phyloP scores from a whole-genome alignment of 2,329 filamentous ascomycete genomes.

The Stagonosporopsis chrysanthemi region DNA sequence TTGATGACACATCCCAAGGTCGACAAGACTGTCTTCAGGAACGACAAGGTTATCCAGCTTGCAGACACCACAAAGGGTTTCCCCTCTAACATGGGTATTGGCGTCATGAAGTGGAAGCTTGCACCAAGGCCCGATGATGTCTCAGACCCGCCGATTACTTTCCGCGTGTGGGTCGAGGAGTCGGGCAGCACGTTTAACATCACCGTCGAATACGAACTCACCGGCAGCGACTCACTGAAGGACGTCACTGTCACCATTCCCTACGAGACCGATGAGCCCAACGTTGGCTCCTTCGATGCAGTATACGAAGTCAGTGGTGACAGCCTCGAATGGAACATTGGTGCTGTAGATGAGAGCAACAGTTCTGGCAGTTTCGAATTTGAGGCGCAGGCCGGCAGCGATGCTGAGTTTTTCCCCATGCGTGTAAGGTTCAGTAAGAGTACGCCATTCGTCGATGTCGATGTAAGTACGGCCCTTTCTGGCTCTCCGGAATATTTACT shows the following conservation, averaged over 20 bases:
- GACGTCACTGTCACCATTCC: slow-evolving; percentile 91
- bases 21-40: slow-evolving; percentile 86
- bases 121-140: slow-evolving; percentile 81
- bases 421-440: slow-evolving; percentile 86
- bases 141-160: slow-evolving; percentile 86
- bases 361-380: slow-evolving; percentile 91
- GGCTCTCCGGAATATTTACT: slow-evolving; percentile 7
- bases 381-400: slow-evolving; percentile 84
- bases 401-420: slow-evolving; percentile 99
- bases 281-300: slow-evolving; percentile 91
- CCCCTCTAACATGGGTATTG: slow-evolving; percentile 91
- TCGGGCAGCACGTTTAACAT: slow-evolving; percentile 83
- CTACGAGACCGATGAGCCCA: slow-evolving; percentile 82
- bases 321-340: slow-evolving; percentile 92
- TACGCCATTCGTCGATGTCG: slow-evolving; percentile 87
- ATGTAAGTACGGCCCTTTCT: slow-evolving; percentile 70
- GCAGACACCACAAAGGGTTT: slow-evolving; percentile 88
- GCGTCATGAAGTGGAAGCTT: slow-evolving; percentile 91
- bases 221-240: slow-evolving; percentile 76
- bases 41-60: slow-evolving; percentile 84
- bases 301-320: slow-evolving; percentile 94
- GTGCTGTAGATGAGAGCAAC: slow-evolving; percentile 82
- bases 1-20: slow-evolving; percentile 98
- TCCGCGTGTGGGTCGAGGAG: slow-evolving; percentile 97
- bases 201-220: slow-evolving; percentile 95